Evolutionary conservation across 371 early-diverging fungal genomes (phyloP).

Genomic region (Lichtheimia ornata): DNA sequence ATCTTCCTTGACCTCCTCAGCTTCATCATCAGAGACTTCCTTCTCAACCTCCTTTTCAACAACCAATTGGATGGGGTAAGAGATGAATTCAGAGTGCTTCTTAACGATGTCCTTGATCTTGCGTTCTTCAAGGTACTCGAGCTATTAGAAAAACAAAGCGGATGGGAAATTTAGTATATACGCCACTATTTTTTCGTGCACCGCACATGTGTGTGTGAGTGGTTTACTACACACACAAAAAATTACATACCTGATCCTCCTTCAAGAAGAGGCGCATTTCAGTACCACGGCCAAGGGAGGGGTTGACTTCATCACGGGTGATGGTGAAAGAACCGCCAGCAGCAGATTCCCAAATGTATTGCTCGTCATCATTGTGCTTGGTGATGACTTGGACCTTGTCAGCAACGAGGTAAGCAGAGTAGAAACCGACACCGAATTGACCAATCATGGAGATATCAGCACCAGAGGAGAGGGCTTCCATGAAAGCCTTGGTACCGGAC

Average conservation of each 20-base stretch:
- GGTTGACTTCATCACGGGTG: constrained; percentile 68
- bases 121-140: constrained; percentile 56
- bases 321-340: constrained; percentile 74
- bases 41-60: constrained; percentile 66
- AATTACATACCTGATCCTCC: constrained; percentile 58
- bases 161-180: neutral
- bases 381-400: constrained; percentile 83
- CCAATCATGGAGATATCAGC: constrained; percentile 77
- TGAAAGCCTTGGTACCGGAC: constrained; percentile 63
- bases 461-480: constrained; percentile 53
- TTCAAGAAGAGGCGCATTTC: constrained; percentile 78
- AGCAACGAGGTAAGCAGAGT: constrained; percentile 81
- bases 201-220: neutral
- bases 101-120: constrained; percentile 65
- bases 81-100: constrained; percentile 84
- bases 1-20: constrained; percentile 64
- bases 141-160: constrained; percentile 51
- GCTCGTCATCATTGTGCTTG: constrained; percentile 73
- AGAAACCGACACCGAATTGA: constrained; percentile 95
- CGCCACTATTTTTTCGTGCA: neutral
- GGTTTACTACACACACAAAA: no score
- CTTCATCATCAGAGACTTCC: constrained; percentile 84
- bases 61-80: constrained; percentile 51
- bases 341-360: constrained; percentile 78
- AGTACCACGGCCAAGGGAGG: constrained; percentile 71